Evolutionary conservation across 768 basidiomycete species (phyloP), one percentile per base, ranked within the genome.

Genomic region (Pluteus cervinus): DNA sequence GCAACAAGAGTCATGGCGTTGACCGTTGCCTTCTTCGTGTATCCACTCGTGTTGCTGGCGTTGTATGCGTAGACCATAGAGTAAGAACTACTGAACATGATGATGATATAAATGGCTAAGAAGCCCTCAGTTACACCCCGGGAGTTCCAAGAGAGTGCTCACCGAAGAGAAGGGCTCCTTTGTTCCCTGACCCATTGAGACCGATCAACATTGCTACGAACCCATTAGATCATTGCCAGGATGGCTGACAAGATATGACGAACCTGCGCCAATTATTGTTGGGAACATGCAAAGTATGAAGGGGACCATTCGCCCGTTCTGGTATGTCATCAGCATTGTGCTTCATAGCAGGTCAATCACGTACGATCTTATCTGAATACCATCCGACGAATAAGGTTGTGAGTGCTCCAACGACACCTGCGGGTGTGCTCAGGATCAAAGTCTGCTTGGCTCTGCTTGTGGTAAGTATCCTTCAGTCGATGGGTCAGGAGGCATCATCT

Each of bases 1-100:
- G 73, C 57, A 4, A 66, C 63, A 15, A 79, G 54, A 3, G 75
- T 79, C 66, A 79, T 62, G 4, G 76, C 71, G 38, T 79, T 79
- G 45, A 79, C 67, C 2, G 78, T 80, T 42, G 74, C 71, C 61
- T 81, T 83, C 63, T 83, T 81, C 5, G 78, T 81, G 36, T 78
- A 73, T 0, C 77, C 77, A 22, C 69, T 69, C 0, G 73, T 80
- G 51, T 82, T 80, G 37, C 71, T 72, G 5, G 78, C 74, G 36
- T 80, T 79, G 46, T 76, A 81, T 0, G 79, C 76, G 39, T 81
- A 81, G 8, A 81, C 63, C 0, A 71, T 66, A 0, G 78, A 71
- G 8, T 82, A 53, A 0, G 75, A 71, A 35, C 72, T 75, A 4
- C 77, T 76, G 38, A 75, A 82, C 3, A 74, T 73, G n/a, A 67